These are phyloP conservation scores for Akebia trifoliata DNA, from an alignment of 164 flowering plant species.

Conservation along the genomic window DNA sequence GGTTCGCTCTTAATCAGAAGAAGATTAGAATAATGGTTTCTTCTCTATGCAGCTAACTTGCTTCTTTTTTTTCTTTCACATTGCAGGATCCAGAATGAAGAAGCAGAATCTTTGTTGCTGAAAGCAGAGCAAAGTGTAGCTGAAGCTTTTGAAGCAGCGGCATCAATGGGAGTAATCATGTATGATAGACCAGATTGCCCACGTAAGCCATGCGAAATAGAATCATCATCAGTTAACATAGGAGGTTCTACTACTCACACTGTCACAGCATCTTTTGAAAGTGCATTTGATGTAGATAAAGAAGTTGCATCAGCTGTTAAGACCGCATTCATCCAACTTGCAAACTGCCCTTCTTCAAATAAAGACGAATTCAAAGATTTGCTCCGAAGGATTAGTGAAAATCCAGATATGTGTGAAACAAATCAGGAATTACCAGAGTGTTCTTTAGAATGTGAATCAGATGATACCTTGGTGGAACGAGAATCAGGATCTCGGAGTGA, in stretches of 20 bases:
- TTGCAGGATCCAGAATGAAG: constrained; percentile 69
- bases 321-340: constrained; percentile 63
- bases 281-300: constrained; percentile 90
- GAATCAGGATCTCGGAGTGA: constrained; percentile 23
- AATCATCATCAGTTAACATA: constrained; percentile 42
- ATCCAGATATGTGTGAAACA: constrained; percentile 51
- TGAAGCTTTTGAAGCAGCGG: constrained; percentile 81
- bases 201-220: constrained; percentile 43
- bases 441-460: constrained; percentile 54
- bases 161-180: constrained; percentile 77
- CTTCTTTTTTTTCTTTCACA: neutral
- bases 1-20: constrained; percentile 33
- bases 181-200: constrained; percentile 63
- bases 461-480: constrained; percentile 33
- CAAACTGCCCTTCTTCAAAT: constrained; percentile 45
- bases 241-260: constrained; percentile 63
- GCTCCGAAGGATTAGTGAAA: constrained; percentile 61
- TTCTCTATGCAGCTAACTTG: neutral
- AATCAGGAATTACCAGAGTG: constrained; percentile 31
- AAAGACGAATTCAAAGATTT: constrained; percentile 60
- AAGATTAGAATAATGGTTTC: neutral
- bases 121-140: constrained; percentile 62
- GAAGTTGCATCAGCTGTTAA: constrained; percentile 91
- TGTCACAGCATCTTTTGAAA: constrained; percentile 76
- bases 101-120: constrained; percentile 54